These are phyloP conservation scores for Aspergillus sp. DNA, from an alignment of 2,329 filamentous ascomycete species.

Conservation along the genomic window DNA sequence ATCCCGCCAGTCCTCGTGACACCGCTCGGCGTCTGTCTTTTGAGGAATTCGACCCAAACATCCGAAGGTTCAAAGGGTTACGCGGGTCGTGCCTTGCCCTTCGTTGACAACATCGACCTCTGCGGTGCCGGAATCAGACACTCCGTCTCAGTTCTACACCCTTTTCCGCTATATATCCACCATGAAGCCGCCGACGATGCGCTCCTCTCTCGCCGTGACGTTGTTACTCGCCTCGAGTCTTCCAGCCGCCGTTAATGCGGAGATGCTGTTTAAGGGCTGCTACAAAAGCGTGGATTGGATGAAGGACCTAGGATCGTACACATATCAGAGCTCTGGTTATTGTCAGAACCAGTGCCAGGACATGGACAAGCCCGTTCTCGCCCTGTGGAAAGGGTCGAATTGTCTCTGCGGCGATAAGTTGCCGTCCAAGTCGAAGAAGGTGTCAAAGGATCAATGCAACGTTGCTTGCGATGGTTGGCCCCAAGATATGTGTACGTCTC, in stretches of 20 bases:
- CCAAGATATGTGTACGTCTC: constrained; percentile 53
- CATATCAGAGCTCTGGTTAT: constrained; percentile 47
- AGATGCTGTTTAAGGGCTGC: constrained; percentile 37
- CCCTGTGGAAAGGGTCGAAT: constrained; percentile 48
- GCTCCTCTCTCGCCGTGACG: constrained; percentile 16
- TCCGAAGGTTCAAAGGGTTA: constrained; percentile 19
- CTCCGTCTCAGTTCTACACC: constrained; percentile 4
- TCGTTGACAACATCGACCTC: constrained; percentile 10
- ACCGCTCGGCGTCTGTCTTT: background rate
- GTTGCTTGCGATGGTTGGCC: constrained; percentile 56
- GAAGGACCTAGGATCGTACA: constrained; percentile 39
- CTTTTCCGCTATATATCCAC: constrained; percentile 8
- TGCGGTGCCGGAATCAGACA: constrained; percentile 13
- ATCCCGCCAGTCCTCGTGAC: background rate
- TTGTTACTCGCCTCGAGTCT: constrained; percentile 17
- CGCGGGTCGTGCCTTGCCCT: constrained; percentile 30
- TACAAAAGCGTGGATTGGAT: constrained; percentile 41
- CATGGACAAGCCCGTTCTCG: constrained; percentile 50
- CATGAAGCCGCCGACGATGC: constrained; percentile 21
- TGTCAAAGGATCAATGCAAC: constrained; percentile 53
- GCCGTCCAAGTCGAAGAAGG: constrained; percentile 48
- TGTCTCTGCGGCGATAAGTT: constrained; percentile 68
- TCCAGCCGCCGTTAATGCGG: constrained; percentile 12
- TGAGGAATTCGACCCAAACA: background rate
- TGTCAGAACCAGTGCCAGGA: constrained; percentile 45